Evolutionary conservation across 129 eudicot species (phyloP).

Genomic region (Flaveria bidentis): DNA sequence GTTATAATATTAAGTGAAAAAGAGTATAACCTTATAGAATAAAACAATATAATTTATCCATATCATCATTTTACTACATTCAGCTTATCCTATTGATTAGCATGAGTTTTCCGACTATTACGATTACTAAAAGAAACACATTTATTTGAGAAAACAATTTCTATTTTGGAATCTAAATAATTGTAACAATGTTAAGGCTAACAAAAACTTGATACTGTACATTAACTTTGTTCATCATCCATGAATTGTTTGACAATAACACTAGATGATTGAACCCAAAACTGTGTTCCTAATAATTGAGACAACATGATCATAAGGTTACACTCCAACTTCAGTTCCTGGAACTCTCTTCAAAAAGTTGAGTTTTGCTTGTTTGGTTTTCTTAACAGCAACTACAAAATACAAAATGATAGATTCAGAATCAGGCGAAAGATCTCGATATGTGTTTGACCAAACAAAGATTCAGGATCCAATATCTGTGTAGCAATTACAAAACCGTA

Average conservation of each 20-base stretch:
- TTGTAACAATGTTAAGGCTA: not conserved
- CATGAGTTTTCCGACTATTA: not conserved
- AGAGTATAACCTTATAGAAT: not conserved
- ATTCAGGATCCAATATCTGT: too few relatives aligned
- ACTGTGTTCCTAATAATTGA: slow-evolving; percentile 14
- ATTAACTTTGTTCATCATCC: not conserved
- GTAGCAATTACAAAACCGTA: not conserved
- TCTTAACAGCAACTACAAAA: slow-evolving; percentile 47
- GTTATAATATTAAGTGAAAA: not conserved
- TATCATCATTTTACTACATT: not conserved
- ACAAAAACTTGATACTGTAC: not conserved
- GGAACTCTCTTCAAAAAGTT: slow-evolving; percentile 45
- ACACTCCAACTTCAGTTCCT: slow-evolving; percentile 46
- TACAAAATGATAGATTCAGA: not conserved
- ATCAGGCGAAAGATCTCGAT: not conserved
- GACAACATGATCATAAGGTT: slow-evolving; percentile 22
- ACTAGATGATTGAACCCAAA: not conserved
- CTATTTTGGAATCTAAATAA: not conserved
- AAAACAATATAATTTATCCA: not conserved
- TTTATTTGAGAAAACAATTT: not conserved
- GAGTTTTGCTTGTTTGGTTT: slow-evolving; percentile 65
- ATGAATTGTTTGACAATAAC: not conserved
- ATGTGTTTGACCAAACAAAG: not conserved
- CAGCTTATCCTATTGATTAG: not conserved
- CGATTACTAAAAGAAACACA: not conserved